Evolutionary conservation across 495 filamentous ascomycete genomes (phyloP).

Genomic region (Neurospora sp.): DNA sequence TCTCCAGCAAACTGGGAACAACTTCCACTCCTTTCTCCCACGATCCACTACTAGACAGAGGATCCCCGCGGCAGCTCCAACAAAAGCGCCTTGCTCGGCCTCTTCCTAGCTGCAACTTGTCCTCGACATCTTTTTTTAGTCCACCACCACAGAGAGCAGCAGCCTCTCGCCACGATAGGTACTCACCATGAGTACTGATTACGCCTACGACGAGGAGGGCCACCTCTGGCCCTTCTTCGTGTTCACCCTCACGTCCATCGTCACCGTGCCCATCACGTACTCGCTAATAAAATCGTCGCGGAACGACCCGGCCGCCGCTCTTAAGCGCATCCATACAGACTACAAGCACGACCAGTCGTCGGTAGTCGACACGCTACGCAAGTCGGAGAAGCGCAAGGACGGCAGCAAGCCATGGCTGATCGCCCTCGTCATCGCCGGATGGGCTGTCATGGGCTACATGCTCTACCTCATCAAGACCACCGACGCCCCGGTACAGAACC

Average conservation of each 20-base stretch:
- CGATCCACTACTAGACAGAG: neutral
- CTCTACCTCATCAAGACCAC: slow-evolving; percentile 79
- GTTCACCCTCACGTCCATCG: slow-evolving; percentile 74
- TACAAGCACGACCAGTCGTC: slow-evolving; percentile 76
- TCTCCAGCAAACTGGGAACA: neutral
- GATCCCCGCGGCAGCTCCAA: neutral
- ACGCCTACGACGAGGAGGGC: slow-evolving; percentile 95
- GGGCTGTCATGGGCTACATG: slow-evolving; percentile 83
- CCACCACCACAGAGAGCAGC: neutral
- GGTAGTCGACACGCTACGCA: slow-evolving; percentile 73
- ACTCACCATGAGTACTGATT: slow-evolving; percentile 82
- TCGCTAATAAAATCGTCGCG: slow-evolving; percentile 68
- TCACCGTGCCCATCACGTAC: slow-evolving; percentile 88
- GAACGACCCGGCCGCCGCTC: slow-evolving; percentile 43
- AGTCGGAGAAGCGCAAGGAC: slow-evolving; percentile 83
- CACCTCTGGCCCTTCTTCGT: slow-evolving; percentile 99
- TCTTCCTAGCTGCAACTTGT: neutral
- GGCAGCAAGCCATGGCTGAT: slow-evolving; percentile 72
- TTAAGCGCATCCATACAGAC: slow-evolving; percentile 47
- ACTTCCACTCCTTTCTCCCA: neutral
- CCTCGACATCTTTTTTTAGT: neutral
- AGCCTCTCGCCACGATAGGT: neutral
- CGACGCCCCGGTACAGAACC: slow-evolving; percentile 57
- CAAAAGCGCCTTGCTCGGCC: neutral
- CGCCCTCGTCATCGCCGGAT: slow-evolving; percentile 63